Evolutionary conservation across 1,284 basidiomycete genomes (phyloP), one percentile per base, ranked within the genome.

Genomic region (Phylloporus sp.): DNA sequence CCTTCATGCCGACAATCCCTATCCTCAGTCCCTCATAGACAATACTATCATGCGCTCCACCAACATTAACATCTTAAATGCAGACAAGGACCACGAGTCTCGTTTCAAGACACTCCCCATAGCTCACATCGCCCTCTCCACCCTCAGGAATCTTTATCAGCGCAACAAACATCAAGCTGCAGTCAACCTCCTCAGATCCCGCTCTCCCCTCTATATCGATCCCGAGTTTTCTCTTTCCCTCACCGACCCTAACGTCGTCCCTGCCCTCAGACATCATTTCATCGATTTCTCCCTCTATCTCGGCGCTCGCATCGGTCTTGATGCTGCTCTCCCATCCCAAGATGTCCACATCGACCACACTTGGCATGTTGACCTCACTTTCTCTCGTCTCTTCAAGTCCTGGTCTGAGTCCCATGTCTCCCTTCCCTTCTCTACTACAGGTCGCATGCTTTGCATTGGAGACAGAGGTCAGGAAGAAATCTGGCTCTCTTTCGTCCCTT

Each of bases 271-370:
- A 45, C 43, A 45, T 1, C 60, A 71, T 25, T 71, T 60, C 27
- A 15, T 71, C 4, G 60, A 71, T 47, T 71, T 58, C n/a, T 3
- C 43, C 5, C 57, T 71, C 3, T 71, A 45, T 12, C 47, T 71
- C 4, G 47, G 69, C 1, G 7, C 29, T 14, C 23, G 55, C 0
- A 4, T 70, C 1, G 68, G 68, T 2, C n/a, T 70, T 3, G 64
- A 70, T 8, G 57, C 69, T 0, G 5, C 41, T 3, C 68, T 70
- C 11, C 68, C 68, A 1, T 25, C 64, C 3, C 43, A 60, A 45
- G 6, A 43, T 6, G 19, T 23, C 15, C 15, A 10, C 2, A 3
- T 20, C 3, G 5, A 41, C 20, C 60, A 63, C 15, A 67, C 35
- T 11, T 70, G 64, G 68, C 60, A 71, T 2, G 10, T 71, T 1